Conservation (phyloP, 768 basidiomycete species). For the Amanita exitialis region DNA sequence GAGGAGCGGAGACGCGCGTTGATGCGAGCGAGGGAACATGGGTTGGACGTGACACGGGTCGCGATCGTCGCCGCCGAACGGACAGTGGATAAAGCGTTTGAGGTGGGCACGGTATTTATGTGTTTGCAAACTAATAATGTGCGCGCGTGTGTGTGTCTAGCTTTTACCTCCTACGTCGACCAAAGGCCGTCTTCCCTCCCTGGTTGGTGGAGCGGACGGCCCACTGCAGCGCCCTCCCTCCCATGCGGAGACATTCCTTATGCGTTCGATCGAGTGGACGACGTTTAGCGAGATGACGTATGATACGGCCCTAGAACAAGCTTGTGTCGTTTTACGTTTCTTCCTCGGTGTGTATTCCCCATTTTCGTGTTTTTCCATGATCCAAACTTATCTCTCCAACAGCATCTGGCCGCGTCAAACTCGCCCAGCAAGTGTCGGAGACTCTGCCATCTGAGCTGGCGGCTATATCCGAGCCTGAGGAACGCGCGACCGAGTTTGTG, state of each 20-base stretch:
- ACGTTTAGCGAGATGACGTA: conserved; percentile 68
- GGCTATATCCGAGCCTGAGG: conserved; percentile 56
- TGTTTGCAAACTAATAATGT: conserved; percentile 4
- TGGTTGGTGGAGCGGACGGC: conserved; percentile 21
- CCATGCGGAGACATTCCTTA: conserved; percentile 51
- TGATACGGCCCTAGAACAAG: conserved; percentile 71
- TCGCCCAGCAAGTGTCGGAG: conserved; percentile 50
- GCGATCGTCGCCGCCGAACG: conserved; percentile 73
- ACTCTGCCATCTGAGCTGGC: conserved; percentile 57
- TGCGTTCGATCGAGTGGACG: conserved; percentile 93
- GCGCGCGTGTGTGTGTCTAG: too few relatives aligned
- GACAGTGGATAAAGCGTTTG: conserved; percentile 63
- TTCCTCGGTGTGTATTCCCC: conserved; percentile 62
- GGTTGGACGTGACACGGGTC: conserved; percentile 73
- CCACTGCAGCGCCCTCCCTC: conserved; percentile 44
- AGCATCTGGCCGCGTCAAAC: conserved; percentile 69
- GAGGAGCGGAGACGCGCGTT: conserved; percentile 62
- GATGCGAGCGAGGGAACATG: conserved; percentile 71
- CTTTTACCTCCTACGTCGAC: conserved; percentile 32
- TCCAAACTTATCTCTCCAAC: too few relatives aligned
- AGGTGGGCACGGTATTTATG: conserved; percentile 24
- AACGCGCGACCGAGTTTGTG: conserved; percentile 62
- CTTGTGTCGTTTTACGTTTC: conserved; percentile 82
- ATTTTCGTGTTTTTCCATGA: too few relatives aligned
- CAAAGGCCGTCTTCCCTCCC: conserved; percentile 49